Evolutionary conservation across 257 asterid species (phyloP).

Genomic region (Plantago elongata): DNA sequence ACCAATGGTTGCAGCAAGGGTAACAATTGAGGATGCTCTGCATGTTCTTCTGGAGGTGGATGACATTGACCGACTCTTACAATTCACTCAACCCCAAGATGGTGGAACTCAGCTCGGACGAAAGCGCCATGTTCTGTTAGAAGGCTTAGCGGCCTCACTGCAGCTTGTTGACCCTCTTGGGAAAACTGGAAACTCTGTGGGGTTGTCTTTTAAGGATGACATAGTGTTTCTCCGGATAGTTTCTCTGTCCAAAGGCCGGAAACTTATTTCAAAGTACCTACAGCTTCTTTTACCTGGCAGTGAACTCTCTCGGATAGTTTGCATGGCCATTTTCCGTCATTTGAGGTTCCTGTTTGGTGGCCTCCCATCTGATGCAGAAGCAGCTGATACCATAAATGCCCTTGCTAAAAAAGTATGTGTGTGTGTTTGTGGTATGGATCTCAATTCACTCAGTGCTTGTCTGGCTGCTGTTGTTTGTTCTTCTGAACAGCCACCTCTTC

Average conservation of each 20-base stretch:
- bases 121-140: slow-evolving; percentile 68
- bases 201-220: slow-evolving; percentile 70
- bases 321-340: slow-evolving; percentile 93
- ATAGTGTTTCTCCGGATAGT: slow-evolving; percentile 64
- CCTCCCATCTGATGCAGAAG: slow-evolving; percentile 66
- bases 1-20: slow-evolving; percentile 85
- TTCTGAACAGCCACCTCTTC: slow-evolving; percentile 87
- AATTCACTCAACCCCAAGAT: slow-evolving; percentile 70
- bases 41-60: slow-evolving; percentile 76
- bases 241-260: slow-evolving; percentile 77
- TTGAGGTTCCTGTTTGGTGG: slow-evolving; percentile 83
- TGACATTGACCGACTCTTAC: slow-evolving; percentile 69
- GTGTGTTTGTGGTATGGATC: slow-evolving; percentile 73
- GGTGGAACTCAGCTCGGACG: slow-evolving; percentile 74
- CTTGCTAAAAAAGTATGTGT: slow-evolving; percentile 56
- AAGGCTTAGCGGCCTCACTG: slow-evolving; percentile 88
- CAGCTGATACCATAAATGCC: slow-evolving; percentile 34
- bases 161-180: slow-evolving; percentile 89
- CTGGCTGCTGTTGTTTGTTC: slow-evolving; percentile 94
- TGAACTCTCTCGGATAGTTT: slow-evolving; percentile 76
- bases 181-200: slow-evolving; percentile 54
- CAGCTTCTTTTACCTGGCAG: slow-evolving; percentile 73
- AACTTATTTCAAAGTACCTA: slow-evolving; percentile 70
- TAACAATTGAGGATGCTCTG: slow-evolving; percentile 71
- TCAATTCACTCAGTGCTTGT: slow-evolving; percentile 86